Evolutionary conservation across 305 asterid species (phyloP).

Genomic region (Striga hermonthica): DNA sequence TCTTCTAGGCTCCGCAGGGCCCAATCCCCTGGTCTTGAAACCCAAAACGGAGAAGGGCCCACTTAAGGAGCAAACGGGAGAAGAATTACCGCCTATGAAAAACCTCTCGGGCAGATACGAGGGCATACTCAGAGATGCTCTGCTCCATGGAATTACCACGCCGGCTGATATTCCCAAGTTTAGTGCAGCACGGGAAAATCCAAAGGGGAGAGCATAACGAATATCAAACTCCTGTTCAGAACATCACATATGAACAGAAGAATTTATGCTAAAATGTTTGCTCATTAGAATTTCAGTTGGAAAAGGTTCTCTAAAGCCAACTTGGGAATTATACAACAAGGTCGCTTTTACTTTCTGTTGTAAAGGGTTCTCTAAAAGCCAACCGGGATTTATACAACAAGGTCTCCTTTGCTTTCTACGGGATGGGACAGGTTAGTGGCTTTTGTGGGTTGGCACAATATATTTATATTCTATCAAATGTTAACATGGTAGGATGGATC

Average conservation of each 20-base stretch:
- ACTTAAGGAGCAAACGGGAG: constrained; percentile 78
- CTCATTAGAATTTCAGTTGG: neutral
- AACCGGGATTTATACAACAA: no score
- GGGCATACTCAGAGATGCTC: constrained; percentile 54
- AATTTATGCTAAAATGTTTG: neutral
- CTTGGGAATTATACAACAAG: no score
- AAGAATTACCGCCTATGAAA: constrained; percentile 87
- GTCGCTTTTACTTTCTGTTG: no score
- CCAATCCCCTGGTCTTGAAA: constrained; percentile 85
- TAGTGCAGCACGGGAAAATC: constrained; percentile 69
- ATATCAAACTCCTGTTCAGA: constrained; percentile 76
- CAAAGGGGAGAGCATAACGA: constrained; percentile 85
- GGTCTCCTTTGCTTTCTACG: no score
- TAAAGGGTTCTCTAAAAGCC: no score
- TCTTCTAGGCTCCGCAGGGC: constrained; percentile 84
- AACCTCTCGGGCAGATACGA: constrained; percentile 74
- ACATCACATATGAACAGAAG: constrained; percentile 23
- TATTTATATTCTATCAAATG: no score
- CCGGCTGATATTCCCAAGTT: constrained; percentile 85
- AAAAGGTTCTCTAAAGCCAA: no score
- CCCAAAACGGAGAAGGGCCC: constrained; percentile 85
- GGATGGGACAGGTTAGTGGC: no score
- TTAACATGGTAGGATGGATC: no score
- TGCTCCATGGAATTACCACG: constrained; percentile 78
- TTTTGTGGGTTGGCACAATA: no score